Base-by-base conservation (phyloP, 1,284 basidiomycete genomes). In the Cutaneotrichosporon sp. region DNA sequence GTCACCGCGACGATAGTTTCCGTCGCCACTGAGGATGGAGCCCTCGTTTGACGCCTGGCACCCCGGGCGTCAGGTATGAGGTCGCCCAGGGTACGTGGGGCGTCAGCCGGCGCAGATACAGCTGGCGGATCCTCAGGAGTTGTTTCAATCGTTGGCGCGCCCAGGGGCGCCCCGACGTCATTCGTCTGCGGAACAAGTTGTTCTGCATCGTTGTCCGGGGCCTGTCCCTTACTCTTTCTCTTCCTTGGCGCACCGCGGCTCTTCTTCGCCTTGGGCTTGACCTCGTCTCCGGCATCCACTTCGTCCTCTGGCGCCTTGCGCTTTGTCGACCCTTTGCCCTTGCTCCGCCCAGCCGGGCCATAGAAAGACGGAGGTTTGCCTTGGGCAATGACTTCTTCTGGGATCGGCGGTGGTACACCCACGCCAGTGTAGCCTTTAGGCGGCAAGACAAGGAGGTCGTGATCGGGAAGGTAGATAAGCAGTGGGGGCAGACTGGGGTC, bases 391-490 rank as follows among this genome's bases (percentile, higher is more conserved):
- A 50, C 52, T 41, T 63, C 64, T 3, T 54, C 47, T 0, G 58
- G 61, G 3, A 67, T 22, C 0, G 50, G 20, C 2, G 68, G 68
- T 2, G 66, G 63, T 1, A 49, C 42, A 12, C 69, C 69, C 2
- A 66, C 42, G 15, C 70, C 70, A 17, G 49, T 34, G 44, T 69
- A 73, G 0, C 56, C 62, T 4, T 35, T 9, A 0, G 68, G 67
- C 1, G 63, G 61, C 5, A 55, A 54, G 8, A 69, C 65, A 18
- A 73, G 52, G 10, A 54, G 33, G 36, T 62, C 57, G n/a, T 39
- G 48, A 1, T 56, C 44, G 36, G 52, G 51, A 33, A 67, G 20
- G 43, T 62, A 69, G 51, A 73, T 61, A 34, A 65, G 58, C 7
- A 70, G 58, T 10, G 60, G 57, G 2, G 66, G 63, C 3, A 70